A percentile compares a stretch with the other conserved stretches of the same genome.
Conservation (phyloP, 2,329 filamentous ascomycete genomes). For the Pleomassaria siparia region DNA sequence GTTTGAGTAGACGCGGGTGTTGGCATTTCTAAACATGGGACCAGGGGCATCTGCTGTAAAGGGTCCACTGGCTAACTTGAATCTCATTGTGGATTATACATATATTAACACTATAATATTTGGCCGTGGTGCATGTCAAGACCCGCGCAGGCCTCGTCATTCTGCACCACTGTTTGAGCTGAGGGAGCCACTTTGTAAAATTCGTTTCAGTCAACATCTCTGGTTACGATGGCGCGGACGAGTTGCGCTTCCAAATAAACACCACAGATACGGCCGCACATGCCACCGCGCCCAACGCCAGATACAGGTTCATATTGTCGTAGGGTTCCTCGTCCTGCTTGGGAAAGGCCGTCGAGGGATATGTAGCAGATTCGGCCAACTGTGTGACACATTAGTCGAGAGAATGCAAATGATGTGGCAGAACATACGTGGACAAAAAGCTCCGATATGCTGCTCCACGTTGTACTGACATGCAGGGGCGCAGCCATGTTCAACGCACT, state of each 20-base stretch:
- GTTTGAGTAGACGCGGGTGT: too few relatives aligned
- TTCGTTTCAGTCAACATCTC: too few relatives aligned
- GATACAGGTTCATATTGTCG: conserved; percentile 82
- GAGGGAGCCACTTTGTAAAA: too few relatives aligned
- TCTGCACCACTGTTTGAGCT: not conserved
- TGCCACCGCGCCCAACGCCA: conserved; percentile 74
- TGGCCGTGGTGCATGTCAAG: not conserved
- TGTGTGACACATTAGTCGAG: conserved; percentile 17
- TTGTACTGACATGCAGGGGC: conserved; percentile 91
- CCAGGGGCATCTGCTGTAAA: too few relatives aligned
- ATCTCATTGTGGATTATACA: conserved; percentile 24
- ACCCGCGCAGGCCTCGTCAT: not conserved
- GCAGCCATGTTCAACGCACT: conserved; percentile 82
- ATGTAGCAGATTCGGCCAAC: conserved; percentile 88
- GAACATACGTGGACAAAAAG: conserved; percentile 71
- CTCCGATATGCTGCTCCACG: conserved; percentile 91
- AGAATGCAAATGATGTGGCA: not conserved
- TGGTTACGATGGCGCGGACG: conserved; percentile 7
- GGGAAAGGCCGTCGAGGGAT: conserved; percentile 84
- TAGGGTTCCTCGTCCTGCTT: conserved; percentile 83
- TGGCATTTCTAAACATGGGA: too few relatives aligned
- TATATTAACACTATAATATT: conserved; percentile 24
- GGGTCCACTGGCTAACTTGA: too few relatives aligned
- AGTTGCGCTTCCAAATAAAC: conserved; percentile 60
- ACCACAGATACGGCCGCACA: conserved; percentile 61